phyloP scores from a whole-genome alignment of 1,284 basidiomycete genomes.

The Schizophyllum amplum region DNA sequence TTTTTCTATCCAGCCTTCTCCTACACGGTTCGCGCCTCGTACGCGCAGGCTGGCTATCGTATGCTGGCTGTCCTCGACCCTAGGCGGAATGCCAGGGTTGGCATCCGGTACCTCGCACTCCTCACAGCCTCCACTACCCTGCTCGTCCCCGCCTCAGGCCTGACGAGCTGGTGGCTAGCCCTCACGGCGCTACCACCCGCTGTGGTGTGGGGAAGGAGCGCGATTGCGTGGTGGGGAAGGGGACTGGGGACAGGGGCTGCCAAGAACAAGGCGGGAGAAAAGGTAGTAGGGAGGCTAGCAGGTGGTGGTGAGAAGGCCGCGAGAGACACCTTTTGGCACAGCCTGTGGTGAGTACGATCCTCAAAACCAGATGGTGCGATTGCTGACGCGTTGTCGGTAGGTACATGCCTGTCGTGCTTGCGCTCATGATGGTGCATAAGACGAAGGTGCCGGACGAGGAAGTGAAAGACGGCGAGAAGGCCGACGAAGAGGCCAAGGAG shows the following conservation, averaged over 20 bases:
- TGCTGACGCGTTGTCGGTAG: conserved; percentile 20
- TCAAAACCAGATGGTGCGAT: neutral
- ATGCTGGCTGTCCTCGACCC: conserved; percentile 89
- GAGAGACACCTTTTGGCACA: conserved; percentile 72
- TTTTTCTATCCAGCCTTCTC: conserved; percentile 38
- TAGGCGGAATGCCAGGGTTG: conserved; percentile 76
- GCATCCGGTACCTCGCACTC: conserved; percentile 76
- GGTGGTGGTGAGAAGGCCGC: conserved; percentile 76
- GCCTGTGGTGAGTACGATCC: conserved; percentile 82
- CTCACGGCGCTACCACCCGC: conserved; percentile 77
- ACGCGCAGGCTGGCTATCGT: conserved; percentile 89
- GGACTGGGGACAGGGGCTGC: no score
- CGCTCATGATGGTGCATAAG: conserved; percentile 93
- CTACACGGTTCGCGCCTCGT: conserved; percentile 80
- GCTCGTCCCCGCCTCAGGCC: conserved; percentile 78
- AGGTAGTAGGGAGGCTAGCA: neutral
- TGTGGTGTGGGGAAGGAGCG: conserved; percentile 57
- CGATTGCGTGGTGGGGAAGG: conserved; percentile 68
- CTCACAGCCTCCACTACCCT: conserved; percentile 70
- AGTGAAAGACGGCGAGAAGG: no score
- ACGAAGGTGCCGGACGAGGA: no score
- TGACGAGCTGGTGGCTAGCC: conserved; percentile 86
- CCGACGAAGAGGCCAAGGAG: no score
- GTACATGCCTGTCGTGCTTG: conserved; percentile 87
- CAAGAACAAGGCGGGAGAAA: no score